Base-by-base conservation (phyloP, 257 asterid genomes). In the Penstemon barbatus region DNA sequence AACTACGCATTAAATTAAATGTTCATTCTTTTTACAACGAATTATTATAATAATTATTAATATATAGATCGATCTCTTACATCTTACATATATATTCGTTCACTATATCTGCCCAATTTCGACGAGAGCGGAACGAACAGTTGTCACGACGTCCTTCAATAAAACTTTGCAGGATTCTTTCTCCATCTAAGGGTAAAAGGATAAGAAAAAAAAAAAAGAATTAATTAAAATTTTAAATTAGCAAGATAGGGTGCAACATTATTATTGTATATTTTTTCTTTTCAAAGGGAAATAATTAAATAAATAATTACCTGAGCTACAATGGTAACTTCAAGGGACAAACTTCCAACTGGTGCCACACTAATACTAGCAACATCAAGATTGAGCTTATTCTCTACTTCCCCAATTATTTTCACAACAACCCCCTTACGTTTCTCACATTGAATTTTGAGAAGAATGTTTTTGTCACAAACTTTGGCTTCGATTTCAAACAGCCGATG, bases 111-210 rank as follows among this genome's bases (percentile, higher is more conserved):
- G 33, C 33, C 33, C 33, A 63, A 63, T 15, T 15, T 49, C 46
- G 48, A 19, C 42, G 40, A 76, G 74, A 61, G 81, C 81, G 15
- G 74, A 62, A 8, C 81, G 74, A 53, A 76, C 62, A 9, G 69
- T 41, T 41, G 46, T 58, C 13, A 69, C 69, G 19, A 73, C 49
- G 57, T 72, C 70, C 46, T 43, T 70, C 40, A 52, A 71, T 10
- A 48, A 55, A 4, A 45, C 25, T 0, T 57, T 5, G 36, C 25
- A 6, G n/a, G 37, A 10, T 18, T 57, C 70, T 61, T 58, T 65
- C 25, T 70, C 52, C 77, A 72, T 72, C 75, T 70, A 53, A 41
- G 8, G 2, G 5, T 7, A 58, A 1, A 43, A 5, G 10, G 18
- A 15, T n/a, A 15, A 15, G 18, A 15, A 15, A 15, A 15, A 15